Evolutionary conservation across 768 basidiomycete species (phyloP).

Genomic region (Lactarius evosmus): DNA sequence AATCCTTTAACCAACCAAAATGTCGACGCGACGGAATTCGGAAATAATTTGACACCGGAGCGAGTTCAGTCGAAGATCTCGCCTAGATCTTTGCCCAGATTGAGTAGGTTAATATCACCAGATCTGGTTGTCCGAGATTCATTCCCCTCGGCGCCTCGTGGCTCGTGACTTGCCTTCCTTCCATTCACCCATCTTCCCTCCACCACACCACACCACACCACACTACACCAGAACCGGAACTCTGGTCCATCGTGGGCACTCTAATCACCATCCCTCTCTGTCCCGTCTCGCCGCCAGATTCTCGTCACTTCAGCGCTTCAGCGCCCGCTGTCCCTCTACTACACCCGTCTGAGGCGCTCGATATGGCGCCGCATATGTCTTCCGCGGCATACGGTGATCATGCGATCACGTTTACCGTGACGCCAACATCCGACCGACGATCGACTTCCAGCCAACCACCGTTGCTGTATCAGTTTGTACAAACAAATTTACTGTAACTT

Average conservation of each 20-base stretch:
- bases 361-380: constrained; percentile 14
- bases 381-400: constrained; percentile 17
- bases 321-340: not conserved
- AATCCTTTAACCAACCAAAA: not conserved
- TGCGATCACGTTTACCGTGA: not conserved
- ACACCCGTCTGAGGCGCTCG: constrained; percentile 7
- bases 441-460: not conserved
- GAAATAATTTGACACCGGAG: constrained; percentile 17
- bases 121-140: constrained; percentile 8
- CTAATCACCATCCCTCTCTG: not conserved
- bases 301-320: not conserved
- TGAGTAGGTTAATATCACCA: constrained; percentile 19
- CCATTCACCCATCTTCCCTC: too few species aligned
- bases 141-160: not conserved
- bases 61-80: constrained; percentile 24
- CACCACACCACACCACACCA: too few species aligned
- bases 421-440: constrained; percentile 12
- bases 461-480: not conserved
- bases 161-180: not conserved
- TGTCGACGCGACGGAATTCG: constrained; percentile 1
- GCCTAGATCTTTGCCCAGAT: constrained; percentile 12
- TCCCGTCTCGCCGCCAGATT: not conserved
- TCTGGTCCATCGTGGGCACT: not conserved
- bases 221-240: not conserved
- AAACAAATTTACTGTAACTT: not conserved